Base-by-base conservation (phyloP, 140 eudicot species). In the Bidens hawaiensis region DNA sequence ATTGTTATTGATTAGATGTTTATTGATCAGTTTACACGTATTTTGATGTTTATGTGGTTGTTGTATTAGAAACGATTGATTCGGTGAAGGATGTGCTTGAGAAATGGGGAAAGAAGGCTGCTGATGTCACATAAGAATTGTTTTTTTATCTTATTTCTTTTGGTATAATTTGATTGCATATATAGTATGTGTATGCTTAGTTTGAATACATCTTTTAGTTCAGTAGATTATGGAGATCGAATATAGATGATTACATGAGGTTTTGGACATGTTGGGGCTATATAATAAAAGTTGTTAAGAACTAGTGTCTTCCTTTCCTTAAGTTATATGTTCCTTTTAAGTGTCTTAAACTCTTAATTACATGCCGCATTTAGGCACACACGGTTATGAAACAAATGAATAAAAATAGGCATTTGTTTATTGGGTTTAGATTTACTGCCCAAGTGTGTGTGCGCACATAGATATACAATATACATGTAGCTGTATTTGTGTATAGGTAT, bases 81-180 rank as follows among this genome's bases (percentile, higher is more conserved):
- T 15, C 90, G 11, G 82, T 86, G 56, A 89, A 81, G 85, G 93
- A 81, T 55, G 95, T 77, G 78, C 76, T 89, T 38, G 93, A 82
- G 6, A 76, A 79, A 46, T 86, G n/a, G n/a, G n/a, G n/a, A n/a
- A n/a, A n/a, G n/a, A n/a, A n/a, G n/a, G n/a, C n/a, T n/a, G n/a
- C n/a, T 36, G 97, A 85, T 69, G 87, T 89, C 0, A 73, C 14
- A 55, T 48, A 9, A 5, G 2, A 2, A n/a, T n/a, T 50, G 40
- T 16, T n/a, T 33, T 43, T 12, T n/a, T n/a, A n/a, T 1, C 13
- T 49, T 24, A 18, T 1, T 18, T 48, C 9, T 48, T 2, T 0
- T 18, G 18, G 10, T 48, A 19, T 18, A 9, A 18, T 48, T 8
- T 9, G 27, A 3, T 0, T n/a, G n/a, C n/a, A n/a, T n/a, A n/a